These are phyloP conservation scores for Picea abies DNA, from an alignment of 83 land plant genomes.

Conservation along the genomic window DNA sequence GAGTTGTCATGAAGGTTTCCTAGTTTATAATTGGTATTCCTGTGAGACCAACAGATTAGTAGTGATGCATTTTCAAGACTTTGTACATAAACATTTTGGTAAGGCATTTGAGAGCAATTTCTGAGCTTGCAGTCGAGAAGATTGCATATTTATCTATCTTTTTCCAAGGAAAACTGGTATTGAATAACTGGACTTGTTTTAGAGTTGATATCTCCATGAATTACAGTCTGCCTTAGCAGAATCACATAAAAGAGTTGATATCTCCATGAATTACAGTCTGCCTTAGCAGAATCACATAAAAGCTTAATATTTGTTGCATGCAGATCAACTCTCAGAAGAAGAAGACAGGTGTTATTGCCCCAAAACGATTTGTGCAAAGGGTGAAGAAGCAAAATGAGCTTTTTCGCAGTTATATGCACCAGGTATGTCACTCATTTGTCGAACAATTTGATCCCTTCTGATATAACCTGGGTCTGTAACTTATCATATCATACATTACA, in stretches of 20 bases:
- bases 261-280: not conserved
- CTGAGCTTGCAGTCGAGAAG: too few species aligned
- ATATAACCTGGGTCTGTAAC: too few species aligned
- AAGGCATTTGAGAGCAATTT: not conserved
- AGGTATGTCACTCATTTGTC: conserved; percentile 34
- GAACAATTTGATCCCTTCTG: too few species aligned
- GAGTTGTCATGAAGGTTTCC: not conserved
- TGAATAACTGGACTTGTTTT: not conserved
- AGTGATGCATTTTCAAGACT: not conserved
- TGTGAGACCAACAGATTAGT: not conserved
- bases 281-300: not conserved
- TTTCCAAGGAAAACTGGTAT: not conserved
- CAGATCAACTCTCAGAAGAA: conserved; percentile 95
- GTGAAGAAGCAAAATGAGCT: conserved; percentile 93
- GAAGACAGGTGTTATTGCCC: conserved; percentile 96
- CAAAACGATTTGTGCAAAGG: conserved; percentile 92
- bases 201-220: not conserved
- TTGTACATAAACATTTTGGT: not conserved
- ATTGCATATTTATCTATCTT: not conserved
- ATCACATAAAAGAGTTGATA: not conserved
- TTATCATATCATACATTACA: not conserved
- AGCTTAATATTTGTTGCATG: conserved; percentile 15
- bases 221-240: not conserved
- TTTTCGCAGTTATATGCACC: conserved; percentile 97
- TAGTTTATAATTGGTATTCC: not conserved